phyloP scores from a whole-genome alignment of 78 protist genomes.

The Monosiga brevicollis region DNA sequence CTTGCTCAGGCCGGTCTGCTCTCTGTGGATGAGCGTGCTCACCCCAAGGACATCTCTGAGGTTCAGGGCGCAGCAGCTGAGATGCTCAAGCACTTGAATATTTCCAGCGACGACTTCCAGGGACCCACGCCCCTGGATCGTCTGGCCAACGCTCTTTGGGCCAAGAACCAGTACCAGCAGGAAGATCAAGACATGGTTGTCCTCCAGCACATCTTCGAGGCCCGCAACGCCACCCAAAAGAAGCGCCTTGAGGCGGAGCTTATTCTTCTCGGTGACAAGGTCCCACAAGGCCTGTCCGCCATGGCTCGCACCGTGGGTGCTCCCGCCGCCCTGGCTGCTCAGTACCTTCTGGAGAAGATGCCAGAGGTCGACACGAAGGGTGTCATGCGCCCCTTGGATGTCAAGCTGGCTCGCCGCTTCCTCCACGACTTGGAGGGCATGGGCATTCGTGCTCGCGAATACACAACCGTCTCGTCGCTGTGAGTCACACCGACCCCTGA shows the following conservation, averaged over 20 bases:
- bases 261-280: not conserved
- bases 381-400: not conserved
- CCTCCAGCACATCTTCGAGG: conserved; percentile 7
- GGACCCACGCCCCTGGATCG: no score
- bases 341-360: not conserved
- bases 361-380: not conserved
- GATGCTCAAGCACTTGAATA: no score
- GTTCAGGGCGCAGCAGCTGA: no score
- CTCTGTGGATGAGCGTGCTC: not conserved
- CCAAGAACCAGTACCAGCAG: not conserved
- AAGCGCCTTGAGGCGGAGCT: not conserved
- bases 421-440: not conserved
- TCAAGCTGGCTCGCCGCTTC: not conserved
- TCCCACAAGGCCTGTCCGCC: conserved; percentile 15
- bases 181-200: conserved; percentile 24
- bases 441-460: no score
- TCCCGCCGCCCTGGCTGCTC: conserved; percentile 27
- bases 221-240: not conserved
- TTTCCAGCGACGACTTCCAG: no score
- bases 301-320: conserved; percentile 34
- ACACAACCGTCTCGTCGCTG: not conserved
- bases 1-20: not conserved
- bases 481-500: not conserved
- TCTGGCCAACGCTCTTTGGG: no score
- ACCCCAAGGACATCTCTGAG: no score